phyloP scores from a whole-genome alignment of 2,329 filamentous ascomycete species.

The Davidsoniella neocaledoniae region DNA sequence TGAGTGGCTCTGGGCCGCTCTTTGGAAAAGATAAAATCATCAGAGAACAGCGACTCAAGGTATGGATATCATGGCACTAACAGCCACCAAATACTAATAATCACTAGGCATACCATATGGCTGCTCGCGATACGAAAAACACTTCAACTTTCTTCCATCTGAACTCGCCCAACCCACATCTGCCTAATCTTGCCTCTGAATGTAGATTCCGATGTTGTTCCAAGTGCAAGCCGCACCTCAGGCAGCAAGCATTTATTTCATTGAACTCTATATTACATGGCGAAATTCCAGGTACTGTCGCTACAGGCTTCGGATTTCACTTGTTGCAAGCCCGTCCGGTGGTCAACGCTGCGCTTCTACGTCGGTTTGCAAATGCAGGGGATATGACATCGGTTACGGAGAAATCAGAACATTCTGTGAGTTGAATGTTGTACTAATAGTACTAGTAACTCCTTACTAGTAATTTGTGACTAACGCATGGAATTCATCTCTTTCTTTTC shows the following conservation, averaged over 20 bases:
- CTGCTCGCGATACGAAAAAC: conserved; percentile 13
- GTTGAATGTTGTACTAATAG: too few species aligned
- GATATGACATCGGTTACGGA: too few species aligned
- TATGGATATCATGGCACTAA: conserved; percentile 30
- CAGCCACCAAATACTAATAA: conserved; percentile 15
- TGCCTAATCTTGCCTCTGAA: conserved; percentile 10
- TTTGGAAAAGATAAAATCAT: conserved; percentile 26
- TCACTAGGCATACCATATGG: conserved; percentile 13
- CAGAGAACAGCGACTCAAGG: conserved; percentile 28
- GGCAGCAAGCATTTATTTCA: conserved; percentile 30
- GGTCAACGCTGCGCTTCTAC: conserved; percentile 20
- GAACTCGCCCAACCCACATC: conserved; percentile 15
- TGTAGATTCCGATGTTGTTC: conserved; percentile 22
- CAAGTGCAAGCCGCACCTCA: conserved; percentile 27
- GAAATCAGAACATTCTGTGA: too few species aligned
- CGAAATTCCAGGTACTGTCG: conserved; percentile 32
- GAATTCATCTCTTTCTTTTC: too few species aligned
- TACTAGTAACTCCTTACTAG: too few species aligned
- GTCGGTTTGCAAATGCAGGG: neutral
- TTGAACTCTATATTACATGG: conserved; percentile 32
- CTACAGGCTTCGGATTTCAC: conserved; percentile 36
- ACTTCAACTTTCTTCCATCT: conserved; percentile 2
- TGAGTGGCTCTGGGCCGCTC: conserved; percentile 14
- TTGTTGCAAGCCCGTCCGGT: conserved; percentile 26
- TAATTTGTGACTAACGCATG: too few species aligned